Percentiles rank a stretch among this genome's conserved stretches.
phyloP scores from a whole-genome alignment of 2,329 filamentous ascomycete genomes.

The Rutstroemia sp. region DNA sequence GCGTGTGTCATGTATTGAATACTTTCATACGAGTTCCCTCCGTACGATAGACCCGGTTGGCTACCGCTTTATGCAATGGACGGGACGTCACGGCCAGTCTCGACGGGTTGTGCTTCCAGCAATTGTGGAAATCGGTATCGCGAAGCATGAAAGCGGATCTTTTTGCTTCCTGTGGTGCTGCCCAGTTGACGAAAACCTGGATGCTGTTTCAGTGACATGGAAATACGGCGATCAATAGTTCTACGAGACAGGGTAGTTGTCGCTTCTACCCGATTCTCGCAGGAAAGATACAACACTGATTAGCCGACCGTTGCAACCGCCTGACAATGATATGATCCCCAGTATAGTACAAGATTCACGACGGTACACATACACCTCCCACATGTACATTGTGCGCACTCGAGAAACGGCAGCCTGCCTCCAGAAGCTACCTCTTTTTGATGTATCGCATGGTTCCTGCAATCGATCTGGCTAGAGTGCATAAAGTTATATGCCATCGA shows the following conservation, averaged over 20 bases:
- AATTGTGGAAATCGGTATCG: background rate
- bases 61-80: conserved; percentile 8
- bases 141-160: conserved; percentile 5
- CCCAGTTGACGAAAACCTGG: conserved; percentile 10
- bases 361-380: background rate
- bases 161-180: conserved; percentile 6
- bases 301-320: conserved; percentile 9
- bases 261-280: conserved; percentile 4
- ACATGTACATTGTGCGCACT: too few species aligned
- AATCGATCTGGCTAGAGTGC: conserved; percentile 5
- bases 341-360: conserved; percentile 7
- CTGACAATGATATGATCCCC: conserved; percentile 2
- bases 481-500: conserved; percentile 1
- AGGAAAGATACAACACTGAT: background rate
- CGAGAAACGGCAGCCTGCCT: background rate
- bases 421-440: background rate
- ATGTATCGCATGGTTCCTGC: conserved; percentile 11
- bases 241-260: background rate
- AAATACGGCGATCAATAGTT: background rate
- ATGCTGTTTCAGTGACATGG: background rate
- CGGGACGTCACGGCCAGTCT: conserved; percentile 1
- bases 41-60: conserved; percentile 1
- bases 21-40: background rate
- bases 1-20: background rate
- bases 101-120: background rate